Percentiles rank a stretch among this genome's conserved stretches.
Conservation (phyloP, 345 rosid species). For the Pelargonium nanum region DNA sequence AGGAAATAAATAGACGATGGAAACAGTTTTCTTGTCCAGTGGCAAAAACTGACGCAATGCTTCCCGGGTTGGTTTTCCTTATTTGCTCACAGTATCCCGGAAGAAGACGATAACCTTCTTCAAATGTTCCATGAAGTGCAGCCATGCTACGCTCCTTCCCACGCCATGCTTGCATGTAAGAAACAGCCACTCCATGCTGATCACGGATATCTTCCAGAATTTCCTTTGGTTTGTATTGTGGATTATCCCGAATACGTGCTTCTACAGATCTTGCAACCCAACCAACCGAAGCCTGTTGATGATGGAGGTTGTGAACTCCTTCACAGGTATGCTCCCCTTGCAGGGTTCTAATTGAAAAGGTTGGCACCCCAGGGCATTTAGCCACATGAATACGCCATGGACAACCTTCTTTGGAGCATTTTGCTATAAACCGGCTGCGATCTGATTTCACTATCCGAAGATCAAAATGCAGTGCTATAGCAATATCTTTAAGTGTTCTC, state of each 20-base stretch:
- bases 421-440: slow-evolving; percentile 94
- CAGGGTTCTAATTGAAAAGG: slow-evolving; percentile 79
- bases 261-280: slow-evolving; percentile 99
- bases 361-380: slow-evolving; percentile 91
- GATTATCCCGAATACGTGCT: slow-evolving; percentile 84
- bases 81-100: slow-evolving; percentile 89
- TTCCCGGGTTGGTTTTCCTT: slow-evolving; percentile 73
- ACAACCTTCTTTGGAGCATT: slow-evolving; percentile 98
- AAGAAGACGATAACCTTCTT: slow-evolving; percentile 89
- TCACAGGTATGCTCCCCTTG: slow-evolving; percentile 93
- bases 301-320: slow-evolving; percentile 85
- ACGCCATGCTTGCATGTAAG: slow-evolving; percentile 99
- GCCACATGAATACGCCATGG: slow-evolving; percentile 99
- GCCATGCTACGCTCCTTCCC: slow-evolving; percentile 99
- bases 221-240: slow-evolving; percentile 92
- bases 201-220: slow-evolving; percentile 92
- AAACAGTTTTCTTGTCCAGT: slow-evolving; percentile 84
- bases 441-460: slow-evolving; percentile 96
- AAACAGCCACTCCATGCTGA: slow-evolving; percentile 94
- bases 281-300: slow-evolving; percentile 98
- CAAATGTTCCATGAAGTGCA: slow-evolving; percentile 95
- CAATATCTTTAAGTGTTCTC: slow-evolving; percentile 86
- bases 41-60: slow-evolving; percentile 80
- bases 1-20: slow-evolving; percentile 86
- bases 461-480: slow-evolving; percentile 91